Evolutionary conservation across 2,329 filamentous ascomycete species (phyloP), one percentile per base, ranked within the genome.

Genomic region (Penicillium sp.): DNA sequence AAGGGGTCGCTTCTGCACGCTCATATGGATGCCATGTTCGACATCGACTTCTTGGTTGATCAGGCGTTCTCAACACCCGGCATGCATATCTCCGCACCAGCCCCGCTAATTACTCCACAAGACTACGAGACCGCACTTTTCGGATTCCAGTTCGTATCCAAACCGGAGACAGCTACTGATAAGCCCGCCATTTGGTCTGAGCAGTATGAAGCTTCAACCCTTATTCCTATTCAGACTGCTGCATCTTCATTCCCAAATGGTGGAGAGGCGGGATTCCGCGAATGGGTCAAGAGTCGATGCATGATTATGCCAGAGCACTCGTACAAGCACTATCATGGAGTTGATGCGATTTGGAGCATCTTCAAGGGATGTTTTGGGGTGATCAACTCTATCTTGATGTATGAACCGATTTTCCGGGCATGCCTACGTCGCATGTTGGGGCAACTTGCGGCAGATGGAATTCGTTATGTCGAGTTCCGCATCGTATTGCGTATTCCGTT

Each of bases 11-110:
- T 73, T 1, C 57, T 72, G 59, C 93, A 98, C 77, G 91, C 91
- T 44, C 93, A 98, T 74, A 80, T 96, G 70, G 91, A 96, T 73
- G 92, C 93, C 66, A 96, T 96, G 87, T 89, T 96, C 50, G 90
- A 96, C 72, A 86, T 92, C 62, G 89, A 92, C 70, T 96, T 87
- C 78, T 77, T 96, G 8, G 82, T 96, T 39, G 83, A 88, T 6
- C 82, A 89, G 66, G 85, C 91, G 2, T 81, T 98, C 61, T 78
- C 67, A 7, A 88, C 86, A 0, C 85, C 88, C 0, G 91, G 91
- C 1, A 88, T 96, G 68, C 88, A 91, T 73, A 85, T 96, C 58
- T 75, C 75, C 21, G 83, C 86, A 14, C 78, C 85, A 37, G 77
- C 77, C 1, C 79, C 86, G 8, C 79, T 96, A 33, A 75, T 78